These are phyloP conservation scores for Tuber borchii DNA, from an alignment of 495 filamentous ascomycete species.

Conservation along the genomic window DNA sequence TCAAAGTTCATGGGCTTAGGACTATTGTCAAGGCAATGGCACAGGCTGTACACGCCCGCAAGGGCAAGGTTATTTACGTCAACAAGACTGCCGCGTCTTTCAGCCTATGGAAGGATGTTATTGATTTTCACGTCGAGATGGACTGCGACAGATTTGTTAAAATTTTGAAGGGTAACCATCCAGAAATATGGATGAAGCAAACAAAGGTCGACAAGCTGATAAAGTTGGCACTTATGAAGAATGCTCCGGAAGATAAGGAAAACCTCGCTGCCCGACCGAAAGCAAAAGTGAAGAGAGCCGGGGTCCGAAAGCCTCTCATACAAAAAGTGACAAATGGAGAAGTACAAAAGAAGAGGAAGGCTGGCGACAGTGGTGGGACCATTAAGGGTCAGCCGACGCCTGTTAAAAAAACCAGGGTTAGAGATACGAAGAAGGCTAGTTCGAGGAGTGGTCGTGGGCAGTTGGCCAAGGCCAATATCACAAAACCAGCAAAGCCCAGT, in stretches of 20 bases:
- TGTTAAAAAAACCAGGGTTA: neutral
- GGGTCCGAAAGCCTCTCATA: slow-evolving; percentile 22
- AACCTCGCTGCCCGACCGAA: slow-evolving; percentile 26
- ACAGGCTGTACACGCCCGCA: slow-evolving; percentile 59
- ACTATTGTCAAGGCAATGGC: slow-evolving; percentile 62
- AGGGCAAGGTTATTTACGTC: slow-evolving; percentile 61
- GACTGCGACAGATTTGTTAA: slow-evolving; percentile 66
- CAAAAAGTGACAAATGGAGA: slow-evolving; percentile 21
- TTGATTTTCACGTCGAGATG: slow-evolving; percentile 65
- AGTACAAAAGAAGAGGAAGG: slow-evolving; percentile 1
- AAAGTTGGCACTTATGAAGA: slow-evolving; percentile 15
- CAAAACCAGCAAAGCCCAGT: neutral
- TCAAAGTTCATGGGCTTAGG: slow-evolving; percentile 63
- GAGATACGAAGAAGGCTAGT: neutral
- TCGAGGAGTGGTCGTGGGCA: neutral
- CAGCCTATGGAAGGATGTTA: slow-evolving; percentile 60
- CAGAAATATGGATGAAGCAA: slow-evolving; percentile 50
- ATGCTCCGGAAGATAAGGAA: slow-evolving; percentile 21
- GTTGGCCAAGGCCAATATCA: neutral
- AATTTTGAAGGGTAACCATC: slow-evolving; percentile 52
- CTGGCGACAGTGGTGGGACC: neutral
- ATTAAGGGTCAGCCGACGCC: neutral
- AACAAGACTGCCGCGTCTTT: slow-evolving; percentile 62
- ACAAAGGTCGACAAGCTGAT: slow-evolving; percentile 33
- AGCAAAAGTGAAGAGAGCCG: slow-evolving; percentile 26